Percentiles rank a stretch among this genome's conserved stretches.
These are phyloP conservation scores for Rhododendron kiyosumense DNA, from an alignment of 148 eudicot genomes.

Conservation along the genomic window DNA sequence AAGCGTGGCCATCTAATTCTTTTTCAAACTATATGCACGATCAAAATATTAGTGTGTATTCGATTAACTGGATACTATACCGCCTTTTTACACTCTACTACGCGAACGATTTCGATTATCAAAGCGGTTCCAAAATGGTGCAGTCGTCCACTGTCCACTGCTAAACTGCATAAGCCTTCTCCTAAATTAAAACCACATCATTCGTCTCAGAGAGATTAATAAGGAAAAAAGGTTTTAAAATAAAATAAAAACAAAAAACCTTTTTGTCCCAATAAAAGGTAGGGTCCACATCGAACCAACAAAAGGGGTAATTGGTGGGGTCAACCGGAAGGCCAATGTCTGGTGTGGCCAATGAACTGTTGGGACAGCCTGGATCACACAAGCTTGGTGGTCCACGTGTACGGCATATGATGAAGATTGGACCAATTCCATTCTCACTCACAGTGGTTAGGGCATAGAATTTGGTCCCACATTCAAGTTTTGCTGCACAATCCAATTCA, in stretches of 20 bases:
- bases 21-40: too few species aligned
- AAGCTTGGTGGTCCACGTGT: constrained; percentile 3
- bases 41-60: too few species aligned
- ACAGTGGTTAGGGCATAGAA: neutral
- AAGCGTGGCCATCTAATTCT: too few species aligned
- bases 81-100: too few species aligned
- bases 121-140: too few species aligned
- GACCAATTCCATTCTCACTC: neutral
- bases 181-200: neutral
- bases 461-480: neutral
- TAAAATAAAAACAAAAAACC: too few species aligned
- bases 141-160: too few species aligned
- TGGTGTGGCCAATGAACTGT: neutral
- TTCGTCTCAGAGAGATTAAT: too few species aligned
- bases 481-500: neutral
- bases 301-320: neutral
- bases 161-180: too few species aligned
- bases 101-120: too few species aligned
- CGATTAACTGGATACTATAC: too few species aligned
- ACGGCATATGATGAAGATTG: neutral
- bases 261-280: neutral
- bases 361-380: constrained; percentile 7
- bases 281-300: neutral
- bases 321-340: neutral
- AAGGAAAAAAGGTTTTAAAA: too few species aligned